These are phyloP conservation scores for Xylaria sp. DNA, from an alignment of 2,329 filamentous ascomycete genomes.

Conservation along the genomic window DNA sequence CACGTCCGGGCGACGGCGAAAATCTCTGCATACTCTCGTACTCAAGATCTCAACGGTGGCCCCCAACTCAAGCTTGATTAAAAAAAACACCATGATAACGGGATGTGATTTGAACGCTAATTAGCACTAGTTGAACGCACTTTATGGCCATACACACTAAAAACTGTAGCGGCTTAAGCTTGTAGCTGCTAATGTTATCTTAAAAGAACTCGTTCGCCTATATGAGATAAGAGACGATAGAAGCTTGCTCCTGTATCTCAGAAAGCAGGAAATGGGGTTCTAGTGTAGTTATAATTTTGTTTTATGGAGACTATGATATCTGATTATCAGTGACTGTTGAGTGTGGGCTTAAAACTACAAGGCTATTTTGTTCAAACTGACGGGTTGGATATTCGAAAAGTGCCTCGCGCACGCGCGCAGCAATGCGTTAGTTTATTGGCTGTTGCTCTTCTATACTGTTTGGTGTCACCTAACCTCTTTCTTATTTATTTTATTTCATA, in stretches of 20 bases:
- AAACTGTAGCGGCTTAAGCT: neutral
- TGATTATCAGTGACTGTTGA: neutral
- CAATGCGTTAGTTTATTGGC: neutral
- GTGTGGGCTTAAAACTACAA: neutral
- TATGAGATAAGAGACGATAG: too few relatives aligned
- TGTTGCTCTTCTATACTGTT: neutral
- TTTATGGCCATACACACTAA: neutral
- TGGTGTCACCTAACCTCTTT: neutral
- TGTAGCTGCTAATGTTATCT: neutral
- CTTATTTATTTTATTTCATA: too few relatives aligned
- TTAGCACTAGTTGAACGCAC: neutral
- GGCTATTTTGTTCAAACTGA: neutral
- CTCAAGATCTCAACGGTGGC: too few relatives aligned
- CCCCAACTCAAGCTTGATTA: neutral
- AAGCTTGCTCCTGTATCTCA: neutral
- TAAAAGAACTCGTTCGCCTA: too few relatives aligned
- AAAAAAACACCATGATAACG: neutral
- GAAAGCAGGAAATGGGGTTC: neutral
- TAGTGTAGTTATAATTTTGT: neutral
- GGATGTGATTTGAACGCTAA: neutral
- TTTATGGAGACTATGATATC: neutral
- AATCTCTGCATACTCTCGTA: too few relatives aligned
- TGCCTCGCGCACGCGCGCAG: neutral
- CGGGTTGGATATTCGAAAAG: neutral
- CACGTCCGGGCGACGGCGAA: too few relatives aligned